Evolutionary conservation across 2,329 filamentous ascomycete species (phyloP).

Genomic region (Paecilomyces formosus): DNA sequence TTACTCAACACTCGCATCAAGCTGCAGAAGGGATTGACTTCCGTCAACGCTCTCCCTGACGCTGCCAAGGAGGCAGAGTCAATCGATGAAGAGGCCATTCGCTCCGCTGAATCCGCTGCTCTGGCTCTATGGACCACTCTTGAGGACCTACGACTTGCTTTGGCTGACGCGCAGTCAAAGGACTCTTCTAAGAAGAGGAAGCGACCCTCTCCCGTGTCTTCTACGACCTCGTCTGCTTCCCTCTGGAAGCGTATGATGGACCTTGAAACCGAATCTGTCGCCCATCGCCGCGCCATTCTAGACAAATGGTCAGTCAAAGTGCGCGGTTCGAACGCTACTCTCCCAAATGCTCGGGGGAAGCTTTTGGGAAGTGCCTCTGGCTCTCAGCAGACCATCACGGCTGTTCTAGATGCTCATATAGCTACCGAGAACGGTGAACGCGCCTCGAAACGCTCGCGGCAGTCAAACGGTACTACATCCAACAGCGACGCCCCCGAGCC

Average conservation of each 20-base stretch:
- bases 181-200: constrained; percentile 38
- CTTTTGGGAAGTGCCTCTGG: constrained; percentile 49
- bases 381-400: constrained; percentile 44
- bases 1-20: constrained; percentile 87
- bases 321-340: constrained; percentile 44
- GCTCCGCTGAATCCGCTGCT: constrained; percentile 78
- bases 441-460: constrained; percentile 24
- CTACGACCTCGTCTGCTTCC: constrained; percentile 49
- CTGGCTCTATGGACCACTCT: constrained; percentile 74
- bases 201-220: constrained; percentile 41
- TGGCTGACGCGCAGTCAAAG: constrained; percentile 29
- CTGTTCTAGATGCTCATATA: constrained; percentile 38
- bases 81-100: constrained; percentile 43
- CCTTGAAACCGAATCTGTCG: constrained; percentile 53
- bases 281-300: constrained; percentile 62
- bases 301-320: constrained; percentile 89
- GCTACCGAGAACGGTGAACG: constrained; percentile 31
- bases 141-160: constrained; percentile 33
- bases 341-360: constrained; percentile 52
- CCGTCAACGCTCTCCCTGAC: constrained; percentile 64
- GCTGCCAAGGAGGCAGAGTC: constrained; percentile 38
- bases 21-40: constrained; percentile 81
- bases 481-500: constrained; percentile 29
- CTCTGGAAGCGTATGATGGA: constrained; percentile 67
- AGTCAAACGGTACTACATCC: constrained; percentile 4